Evolutionary conservation across 73 alveolate genomes (phyloP).

Genomic region (Durusdinium trenchii): DNA sequence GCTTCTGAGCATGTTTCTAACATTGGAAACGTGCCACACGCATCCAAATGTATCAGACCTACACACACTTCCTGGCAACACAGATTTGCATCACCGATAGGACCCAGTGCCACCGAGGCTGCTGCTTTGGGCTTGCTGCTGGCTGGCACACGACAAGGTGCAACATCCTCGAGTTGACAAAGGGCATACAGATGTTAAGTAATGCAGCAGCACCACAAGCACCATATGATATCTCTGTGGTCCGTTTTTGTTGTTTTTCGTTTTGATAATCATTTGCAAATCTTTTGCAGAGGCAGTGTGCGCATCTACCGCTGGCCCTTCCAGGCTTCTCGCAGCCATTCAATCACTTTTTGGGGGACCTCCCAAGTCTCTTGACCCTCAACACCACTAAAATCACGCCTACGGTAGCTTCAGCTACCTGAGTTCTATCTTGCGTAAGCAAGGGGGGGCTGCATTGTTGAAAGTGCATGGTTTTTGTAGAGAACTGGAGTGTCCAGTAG

Average conservation of each 20-base stretch:
- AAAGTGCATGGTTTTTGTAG: too few relatives aligned
- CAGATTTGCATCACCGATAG: neutral
- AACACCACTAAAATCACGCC: too few relatives aligned
- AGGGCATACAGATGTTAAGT: neutral
- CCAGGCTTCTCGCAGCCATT: neutral
- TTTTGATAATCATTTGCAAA: neutral
- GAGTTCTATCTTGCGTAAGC: too few relatives aligned
- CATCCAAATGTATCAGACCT: neutral
- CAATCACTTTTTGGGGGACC: too few relatives aligned
- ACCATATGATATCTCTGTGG: neutral
- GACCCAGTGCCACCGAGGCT: neutral
- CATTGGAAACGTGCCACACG: neutral
- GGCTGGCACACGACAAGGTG: conserved; percentile 78
- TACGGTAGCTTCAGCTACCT: too few relatives aligned
- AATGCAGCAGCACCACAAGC: neutral
- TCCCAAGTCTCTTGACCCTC: too few relatives aligned
- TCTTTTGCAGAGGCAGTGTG: conserved; percentile 45
- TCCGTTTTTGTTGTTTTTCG: neutral
- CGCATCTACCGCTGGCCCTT: conserved; percentile 81
- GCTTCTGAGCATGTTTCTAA: neutral
- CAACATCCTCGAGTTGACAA: neutral
- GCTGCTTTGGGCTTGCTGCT: conserved; percentile 78
- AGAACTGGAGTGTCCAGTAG: too few relatives aligned
- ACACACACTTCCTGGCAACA: neutral
- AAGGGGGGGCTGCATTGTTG: too few relatives aligned